Evolutionary conservation across 805 yeast genomes (phyloP), one percentile per base, ranked within the genome.

Genomic region (Lipomyces mesembrius): DNA sequence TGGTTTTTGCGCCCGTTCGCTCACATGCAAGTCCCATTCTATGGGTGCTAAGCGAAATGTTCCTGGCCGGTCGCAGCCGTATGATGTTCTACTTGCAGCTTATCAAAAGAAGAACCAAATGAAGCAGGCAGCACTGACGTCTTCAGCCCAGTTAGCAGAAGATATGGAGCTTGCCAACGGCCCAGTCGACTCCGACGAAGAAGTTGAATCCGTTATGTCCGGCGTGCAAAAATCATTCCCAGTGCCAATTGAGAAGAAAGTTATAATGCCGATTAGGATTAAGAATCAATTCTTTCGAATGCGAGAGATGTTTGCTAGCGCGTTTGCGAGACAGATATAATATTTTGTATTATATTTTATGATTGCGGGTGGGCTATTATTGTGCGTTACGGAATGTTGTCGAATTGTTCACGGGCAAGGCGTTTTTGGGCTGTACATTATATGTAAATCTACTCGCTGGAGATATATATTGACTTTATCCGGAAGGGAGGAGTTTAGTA

Each of bases 1-100:
- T n/a, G 97, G 96, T 0, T 89, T 87, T 72, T 95, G 99, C 82
- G 98, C 98, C 3, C 84, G 99, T 60, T 92, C 98, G 0, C 82
- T 95, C 67, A 95, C 99, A 0, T 95, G 99, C 83, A 95, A 95
- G 76, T 92, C 98, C 0, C 99, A 95, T 78, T 91, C 98, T 1
- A 93, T 95, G 97, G 98, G 98, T 43, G 97, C 98, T 34, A 95
- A 95, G 75, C 85, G 99, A 73, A 93, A 97, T 0, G 99, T 95
- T 25, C 87, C 86, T 20, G 99, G 99, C 11, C 84, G 99, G 73
- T 88, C 96, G 46, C 93, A 95, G 7, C 92, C 97, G 0, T 95
- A 92, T 79, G 99, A 95, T 77, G 87, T 87, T 35, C 81, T 95
- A 62, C 81, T 95, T 64, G 92, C 93, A 25, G 93, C 92, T 20